phyloP scores from a whole-genome alignment of 768 basidiomycete genomes.

The Suillus cothurnatus region DNA sequence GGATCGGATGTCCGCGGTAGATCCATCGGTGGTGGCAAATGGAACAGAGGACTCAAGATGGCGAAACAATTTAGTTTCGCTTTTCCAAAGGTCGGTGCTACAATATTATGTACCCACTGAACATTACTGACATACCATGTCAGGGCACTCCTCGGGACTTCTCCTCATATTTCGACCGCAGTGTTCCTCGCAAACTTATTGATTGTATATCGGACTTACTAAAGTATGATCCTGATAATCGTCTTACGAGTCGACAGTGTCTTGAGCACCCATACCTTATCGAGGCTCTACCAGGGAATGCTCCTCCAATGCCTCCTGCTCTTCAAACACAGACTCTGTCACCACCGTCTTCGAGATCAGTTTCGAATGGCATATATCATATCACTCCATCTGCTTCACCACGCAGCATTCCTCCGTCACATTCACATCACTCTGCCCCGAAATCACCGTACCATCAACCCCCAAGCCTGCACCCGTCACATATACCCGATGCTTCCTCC shows the following conservation, averaged over 20 bases:
- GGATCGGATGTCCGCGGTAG: conserved; percentile 72
- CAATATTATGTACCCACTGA: conserved; percentile 1
- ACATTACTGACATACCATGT: conserved; percentile 12
- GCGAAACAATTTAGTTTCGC: conserved; percentile 83
- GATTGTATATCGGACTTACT: conserved; percentile 92
- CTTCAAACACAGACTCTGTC: conserved; percentile 44
- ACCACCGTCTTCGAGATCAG: conserved; percentile 39
- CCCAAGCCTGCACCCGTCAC: conserved; percentile 39
- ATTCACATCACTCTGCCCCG: conserved; percentile 47
- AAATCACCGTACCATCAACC: conserved; percentile 41
- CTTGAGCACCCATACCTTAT: conserved; percentile 87
- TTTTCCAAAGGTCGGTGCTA: conserved; percentile 78
- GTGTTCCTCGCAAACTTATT: conserved; percentile 77
- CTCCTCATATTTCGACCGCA: conserved; percentile 73
- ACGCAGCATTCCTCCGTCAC: conserved; percentile 49
- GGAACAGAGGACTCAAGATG: conserved; percentile 85
- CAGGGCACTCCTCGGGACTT: conserved; percentile 71
- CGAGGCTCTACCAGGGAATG: conserved; percentile 71
- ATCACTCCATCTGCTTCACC: conserved; percentile 44
- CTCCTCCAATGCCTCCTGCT: conserved; percentile 62
- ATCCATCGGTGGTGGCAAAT: conserved; percentile 82
- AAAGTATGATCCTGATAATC: conserved; percentile 86
- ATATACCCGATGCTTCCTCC: conserved; percentile 49
- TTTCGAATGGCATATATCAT: conserved; percentile 38
- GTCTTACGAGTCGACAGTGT: conserved; percentile 86